phyloP scores from a whole-genome alignment of 1,284 basidiomycete genomes.

The Fomes fomentarius region DNA sequence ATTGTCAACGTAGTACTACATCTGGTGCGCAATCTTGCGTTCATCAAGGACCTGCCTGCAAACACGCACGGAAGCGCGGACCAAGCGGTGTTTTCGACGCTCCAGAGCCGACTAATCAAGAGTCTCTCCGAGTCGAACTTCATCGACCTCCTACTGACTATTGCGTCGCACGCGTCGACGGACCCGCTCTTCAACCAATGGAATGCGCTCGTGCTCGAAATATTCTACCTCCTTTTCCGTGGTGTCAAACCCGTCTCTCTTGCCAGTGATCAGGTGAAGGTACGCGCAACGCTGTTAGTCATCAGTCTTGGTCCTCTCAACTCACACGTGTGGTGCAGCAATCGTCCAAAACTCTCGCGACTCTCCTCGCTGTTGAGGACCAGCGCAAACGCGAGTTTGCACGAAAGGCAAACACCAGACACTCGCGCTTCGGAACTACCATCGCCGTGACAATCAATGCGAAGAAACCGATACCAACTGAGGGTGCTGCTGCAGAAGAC shows the following conservation, averaged over 20 bases:
- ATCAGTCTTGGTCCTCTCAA: no score
- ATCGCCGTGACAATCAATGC: conserved; percentile 75
- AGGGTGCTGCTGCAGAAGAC: conserved; percentile 5
- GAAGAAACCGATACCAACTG: conserved; percentile 42
- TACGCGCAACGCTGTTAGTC: no score
- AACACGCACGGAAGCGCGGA: conserved; percentile 73
- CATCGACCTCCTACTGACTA: conserved; percentile 79
- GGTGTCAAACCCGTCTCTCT: conserved; percentile 71
- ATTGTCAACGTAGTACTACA: conserved; percentile 89
- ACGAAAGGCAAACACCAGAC: conserved; percentile 75
- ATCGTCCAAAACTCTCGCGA: conserved; percentile 68
- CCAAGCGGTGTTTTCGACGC: conserved; percentile 71
- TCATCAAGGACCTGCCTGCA: conserved; percentile 82
- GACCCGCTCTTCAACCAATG: conserved; percentile 79
- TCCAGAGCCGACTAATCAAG: conserved; percentile 80
- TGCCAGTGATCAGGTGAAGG: conserved; percentile 70
- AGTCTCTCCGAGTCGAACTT: conserved; percentile 75
- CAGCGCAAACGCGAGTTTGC: conserved; percentile 58
- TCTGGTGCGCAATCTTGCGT: conserved; percentile 87
- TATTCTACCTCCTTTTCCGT: conserved; percentile 85
- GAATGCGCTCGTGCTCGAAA: conserved; percentile 90
- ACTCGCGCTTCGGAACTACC: conserved; percentile 94
- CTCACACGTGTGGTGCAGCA: conserved; percentile 47
- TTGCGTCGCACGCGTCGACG: conserved; percentile 70
- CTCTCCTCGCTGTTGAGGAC: conserved; percentile 75